Percentiles rank a stretch among this genome's conserved stretches.
phyloP scores from a whole-genome alignment of 2,329 filamentous ascomycete species.

The Didymella arachidicola region DNA sequence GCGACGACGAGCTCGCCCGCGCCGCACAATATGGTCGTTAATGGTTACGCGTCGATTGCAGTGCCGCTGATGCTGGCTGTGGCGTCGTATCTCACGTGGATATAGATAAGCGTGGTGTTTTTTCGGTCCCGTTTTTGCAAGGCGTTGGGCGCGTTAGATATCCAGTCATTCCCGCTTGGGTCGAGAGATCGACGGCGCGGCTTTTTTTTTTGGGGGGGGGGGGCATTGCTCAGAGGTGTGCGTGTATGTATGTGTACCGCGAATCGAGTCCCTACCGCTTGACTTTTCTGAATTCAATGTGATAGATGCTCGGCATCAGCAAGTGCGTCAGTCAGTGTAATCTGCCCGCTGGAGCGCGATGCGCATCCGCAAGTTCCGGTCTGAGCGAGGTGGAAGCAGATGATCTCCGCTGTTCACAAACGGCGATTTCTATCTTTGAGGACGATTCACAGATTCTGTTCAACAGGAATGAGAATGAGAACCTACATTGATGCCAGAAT shows the following conservation, averaged over 20 bases:
- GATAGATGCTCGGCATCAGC: neutral
- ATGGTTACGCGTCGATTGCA: conserved; percentile 37
- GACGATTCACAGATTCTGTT: neutral
- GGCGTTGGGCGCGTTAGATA: conserved; percentile 37
- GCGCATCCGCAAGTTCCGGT: neutral
- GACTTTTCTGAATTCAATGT: neutral
- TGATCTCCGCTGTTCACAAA: neutral
- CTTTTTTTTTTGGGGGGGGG: conserved; percentile 1
- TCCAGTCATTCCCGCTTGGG: conserved; percentile 25
- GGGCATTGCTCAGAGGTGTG: neutral
- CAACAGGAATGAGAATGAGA: neutral
- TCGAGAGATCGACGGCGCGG: conserved; percentile 8
- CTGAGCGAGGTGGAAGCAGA: neutral
- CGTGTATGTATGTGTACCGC: conserved; percentile 14
- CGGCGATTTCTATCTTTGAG: neutral
- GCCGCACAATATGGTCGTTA: conserved; percentile 33
- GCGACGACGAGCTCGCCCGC: conserved; percentile 55
- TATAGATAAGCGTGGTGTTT: conserved; percentile 14
- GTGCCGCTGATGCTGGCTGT: conserved; percentile 39
- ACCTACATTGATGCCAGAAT: neutral
- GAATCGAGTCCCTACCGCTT: conserved; percentile 9
- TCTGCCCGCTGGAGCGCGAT: neutral
- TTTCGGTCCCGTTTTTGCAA: conserved; percentile 11
- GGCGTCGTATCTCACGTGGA: conserved; percentile 41
- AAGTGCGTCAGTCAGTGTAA: conserved; percentile 4